These are phyloP conservation scores for Pestalotiopsis sp. DNA, from an alignment of 2,329 filamentous ascomycete species.

Conservation along the genomic window DNA sequence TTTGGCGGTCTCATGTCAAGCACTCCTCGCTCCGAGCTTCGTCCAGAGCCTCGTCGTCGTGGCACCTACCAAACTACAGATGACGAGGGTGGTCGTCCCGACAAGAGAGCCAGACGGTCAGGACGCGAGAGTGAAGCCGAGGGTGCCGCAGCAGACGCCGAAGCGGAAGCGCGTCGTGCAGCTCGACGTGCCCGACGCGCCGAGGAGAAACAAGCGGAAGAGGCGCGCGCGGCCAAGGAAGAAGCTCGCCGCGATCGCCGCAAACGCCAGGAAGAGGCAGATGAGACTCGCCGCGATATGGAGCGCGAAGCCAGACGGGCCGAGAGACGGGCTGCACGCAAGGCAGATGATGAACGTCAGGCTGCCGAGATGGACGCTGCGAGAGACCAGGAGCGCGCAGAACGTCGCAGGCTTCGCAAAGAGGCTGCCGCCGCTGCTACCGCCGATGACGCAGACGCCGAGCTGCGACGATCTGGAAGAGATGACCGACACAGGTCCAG, in stretches of 20 bases:
- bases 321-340: conserved; percentile 53
- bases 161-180: conserved; percentile 64
- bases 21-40: conserved; percentile 31
- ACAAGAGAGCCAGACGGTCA: conserved; percentile 37
- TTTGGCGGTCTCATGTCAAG: conserved; percentile 61
- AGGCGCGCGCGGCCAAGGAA: conserved; percentile 59
- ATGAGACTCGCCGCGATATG: conserved; percentile 55
- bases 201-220: conserved; percentile 62
- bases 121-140: conserved; percentile 52
- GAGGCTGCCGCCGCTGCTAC: conserved; percentile 47
- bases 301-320: conserved; percentile 63
- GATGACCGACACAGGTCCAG: conserved; percentile 54
- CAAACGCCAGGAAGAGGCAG: conserved; percentile 59
- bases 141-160: conserved; percentile 52
- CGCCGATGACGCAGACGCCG: conserved; percentile 49
- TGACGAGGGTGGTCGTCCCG: conserved; percentile 46
- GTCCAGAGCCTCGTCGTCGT: conserved; percentile 48
- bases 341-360: conserved; percentile 54
- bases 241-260: conserved; percentile 59
- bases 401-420: conserved; percentile 40
- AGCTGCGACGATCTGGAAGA: conserved; percentile 33
- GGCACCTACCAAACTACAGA: conserved; percentile 54
- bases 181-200: conserved; percentile 63
- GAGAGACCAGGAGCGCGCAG: conserved; percentile 42
- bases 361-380: conserved; percentile 46